Base-by-base conservation (phyloP, 2,329 filamentous ascomycete genomes). In the Thelonectria rubi region DNA sequence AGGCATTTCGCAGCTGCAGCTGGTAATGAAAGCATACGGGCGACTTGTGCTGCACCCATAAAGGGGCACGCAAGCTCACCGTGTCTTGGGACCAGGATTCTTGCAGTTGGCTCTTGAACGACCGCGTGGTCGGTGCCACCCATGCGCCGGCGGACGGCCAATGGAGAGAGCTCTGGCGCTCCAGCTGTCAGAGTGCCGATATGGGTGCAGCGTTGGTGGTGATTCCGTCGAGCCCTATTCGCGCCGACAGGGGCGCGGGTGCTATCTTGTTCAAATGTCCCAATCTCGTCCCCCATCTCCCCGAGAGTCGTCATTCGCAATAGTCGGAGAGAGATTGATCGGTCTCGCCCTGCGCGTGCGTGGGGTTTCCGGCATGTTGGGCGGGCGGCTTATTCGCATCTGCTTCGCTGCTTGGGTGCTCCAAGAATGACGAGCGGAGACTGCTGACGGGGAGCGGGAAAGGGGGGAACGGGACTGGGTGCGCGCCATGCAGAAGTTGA, bases 61-160 rank as follows among this genome's bases (percentile, higher is more conserved):
- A 72, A 72, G 70, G 70, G 70, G 70, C 50, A 70, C 67, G 70
- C 70, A 72, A 65, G 66, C 63, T 69, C 65, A 69, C 69, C 51
- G 58, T 69, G 66, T 65, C 66, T 66, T 18, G 61, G 32, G 59
- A 69, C 67, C 46, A 55, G 69, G 69, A 62, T 70, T 32, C 26
- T 61, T 65, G 64, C 55, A 58, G 62, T 60, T 58, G 65, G 54
- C 48, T 62, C 54, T 43, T 55, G 53, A 71, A 61, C 67, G 66
- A 71, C 69, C 65, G 64, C 56, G 40, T 72, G 66, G 69, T 68
- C 66, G 67, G 69, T 72, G 69, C 65, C 64, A 69, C 55, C 69
- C 69, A 70, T 72, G 69, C 58, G 60, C 58, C 39, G 45, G 39
- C 24, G 57, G 45, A 55, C 63, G 63, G 65, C 60, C 59, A 63